Base-by-base conservation (phyloP, 1,284 basidiomycete genomes). In the Porogramme epimiltina region DNA sequence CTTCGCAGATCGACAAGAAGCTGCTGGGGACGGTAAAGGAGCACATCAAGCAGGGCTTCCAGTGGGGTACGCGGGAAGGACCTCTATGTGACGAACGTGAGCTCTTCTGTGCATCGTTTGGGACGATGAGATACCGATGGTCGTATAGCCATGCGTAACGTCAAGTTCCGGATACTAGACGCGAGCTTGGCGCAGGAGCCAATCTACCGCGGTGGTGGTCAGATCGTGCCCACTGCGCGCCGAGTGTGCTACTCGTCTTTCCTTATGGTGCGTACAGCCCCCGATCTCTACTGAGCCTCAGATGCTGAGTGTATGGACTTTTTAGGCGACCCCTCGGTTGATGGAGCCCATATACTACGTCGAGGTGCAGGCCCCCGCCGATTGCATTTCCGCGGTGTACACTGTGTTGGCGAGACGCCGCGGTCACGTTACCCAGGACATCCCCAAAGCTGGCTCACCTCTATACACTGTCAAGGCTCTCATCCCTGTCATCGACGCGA, bases 191-290 rank as follows among this genome's bases (percentile, higher is more conserved):
- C 96, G 9, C 84, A 87, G 63, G 96, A 99, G 70, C 92, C 95
- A 62, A 99, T 99, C 66, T 96, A 93, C 78, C 88, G 97, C 37
- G 97, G 97, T 41, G 94, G 95, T 53, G 97, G 97, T 53, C 97
- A 99, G 73, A 95, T 99, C 64, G 98, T 99, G 59, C 96, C 96
- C 28, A 98, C 96, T 10, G 93, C 95, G 5, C 87, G 97, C 56
- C 87, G 97, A 41, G 97, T 98, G 45, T 98, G 95, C 75, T 99
- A 99, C 69, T 98, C 96, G n/a, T 96, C 95, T 15, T 96, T 98
- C 81, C 77, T 99, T 55, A 94, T 99, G 85, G 93, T 92, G 65
- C 70, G 74, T 66, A 10, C 34, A 8, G 10, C n/a, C 16, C 13
- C 10, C 34, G 16, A 13, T 37, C 20, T 9, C 6, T 39, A 3